These are phyloP conservation scores for Alopecurus myosuroides DNA, from an alignment of 176 grass and related monocot species.

Conservation along the genomic window DNA sequence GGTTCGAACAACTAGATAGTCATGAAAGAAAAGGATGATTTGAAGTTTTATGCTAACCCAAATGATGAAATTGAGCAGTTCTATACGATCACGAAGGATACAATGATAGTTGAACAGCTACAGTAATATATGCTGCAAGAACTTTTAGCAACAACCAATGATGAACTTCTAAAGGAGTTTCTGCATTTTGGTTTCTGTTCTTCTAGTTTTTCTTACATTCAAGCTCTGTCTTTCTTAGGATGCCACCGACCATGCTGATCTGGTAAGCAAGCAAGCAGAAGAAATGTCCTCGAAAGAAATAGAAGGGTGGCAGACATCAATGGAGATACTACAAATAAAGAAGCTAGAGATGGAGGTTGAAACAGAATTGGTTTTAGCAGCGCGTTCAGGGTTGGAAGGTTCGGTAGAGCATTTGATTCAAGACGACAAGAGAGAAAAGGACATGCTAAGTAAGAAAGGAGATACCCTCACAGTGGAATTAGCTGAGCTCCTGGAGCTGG, in stretches of 20 bases:
- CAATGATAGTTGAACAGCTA: neutral
- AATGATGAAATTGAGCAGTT: neutral
- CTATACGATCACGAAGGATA: neutral
- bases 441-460: conserved; percentile 57
- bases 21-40: neutral
- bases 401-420: conserved; percentile 72
- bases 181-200: conserved; percentile 1
- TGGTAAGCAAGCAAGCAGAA: conserved; percentile 53
- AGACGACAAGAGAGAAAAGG: conserved; percentile 69
- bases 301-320: conserved; percentile 79
- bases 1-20: neutral
- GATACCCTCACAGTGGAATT: conserved; percentile 66
- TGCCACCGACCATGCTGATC: conserved; percentile 62
- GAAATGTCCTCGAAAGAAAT: conserved; percentile 60
- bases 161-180: neutral
- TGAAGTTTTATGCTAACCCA: neutral
- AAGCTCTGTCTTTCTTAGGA: conserved; percentile 60
- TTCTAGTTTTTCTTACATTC: neutral
- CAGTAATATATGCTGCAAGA: neutral
- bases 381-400: conserved; percentile 57
- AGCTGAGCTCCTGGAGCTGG: conserved; percentile 64
- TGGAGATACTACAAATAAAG: conserved; percentile 77
- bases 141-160: neutral
- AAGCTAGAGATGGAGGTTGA: conserved; percentile 79
- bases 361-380: conserved; percentile 68